These are phyloP conservation scores for Actinomortierella wolfii DNA, from an alignment of 371 early-diverging fungal species.

Conservation along the genomic window DNA sequence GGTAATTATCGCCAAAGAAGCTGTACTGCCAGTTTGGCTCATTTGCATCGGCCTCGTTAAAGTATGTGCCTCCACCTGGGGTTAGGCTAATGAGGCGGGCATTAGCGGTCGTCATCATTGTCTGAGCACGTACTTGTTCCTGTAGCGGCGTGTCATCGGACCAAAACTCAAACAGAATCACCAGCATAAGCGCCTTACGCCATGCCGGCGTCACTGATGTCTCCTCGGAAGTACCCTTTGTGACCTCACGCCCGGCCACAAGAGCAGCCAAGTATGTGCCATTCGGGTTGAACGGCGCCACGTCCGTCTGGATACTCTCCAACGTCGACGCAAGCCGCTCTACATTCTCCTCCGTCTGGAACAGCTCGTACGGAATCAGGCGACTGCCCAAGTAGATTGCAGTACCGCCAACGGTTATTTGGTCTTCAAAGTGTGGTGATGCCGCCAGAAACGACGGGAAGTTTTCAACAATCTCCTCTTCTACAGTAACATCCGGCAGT, in stretches of 20 bases:
- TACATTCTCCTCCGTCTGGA: no score
- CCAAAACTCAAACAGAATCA: slow-evolving; percentile 21
- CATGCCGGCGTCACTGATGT: slow-evolving; percentile 28
- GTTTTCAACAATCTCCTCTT: slow-evolving; percentile 4
- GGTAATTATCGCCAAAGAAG: slow-evolving; percentile 49
- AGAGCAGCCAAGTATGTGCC: no score
- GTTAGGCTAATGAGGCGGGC: slow-evolving; percentile 6
- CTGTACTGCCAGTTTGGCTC: slow-evolving; percentile 38
- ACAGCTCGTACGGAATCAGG: no score
- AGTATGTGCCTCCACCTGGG: slow-evolving; percentile 36
- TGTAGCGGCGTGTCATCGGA: slow-evolving; percentile 9
- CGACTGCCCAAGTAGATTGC: no score
- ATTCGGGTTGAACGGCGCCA: no score
- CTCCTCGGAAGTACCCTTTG: no score
- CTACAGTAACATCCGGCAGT: slow-evolving; percentile 1
- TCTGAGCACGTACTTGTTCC: background rate
- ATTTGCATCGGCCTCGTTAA: slow-evolving; percentile 38
- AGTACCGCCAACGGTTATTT: no score
- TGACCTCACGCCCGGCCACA: no score
- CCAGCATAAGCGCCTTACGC: slow-evolving; percentile 27
- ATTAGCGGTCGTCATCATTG: background rate
- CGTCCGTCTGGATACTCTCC: no score
- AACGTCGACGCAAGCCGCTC: no score
- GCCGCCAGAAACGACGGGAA: background rate
- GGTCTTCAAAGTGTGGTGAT: no score